These are phyloP conservation scores for Pichia phayaonensis DNA, from an alignment of 805 yeast species.

Conservation along the genomic window DNA sequence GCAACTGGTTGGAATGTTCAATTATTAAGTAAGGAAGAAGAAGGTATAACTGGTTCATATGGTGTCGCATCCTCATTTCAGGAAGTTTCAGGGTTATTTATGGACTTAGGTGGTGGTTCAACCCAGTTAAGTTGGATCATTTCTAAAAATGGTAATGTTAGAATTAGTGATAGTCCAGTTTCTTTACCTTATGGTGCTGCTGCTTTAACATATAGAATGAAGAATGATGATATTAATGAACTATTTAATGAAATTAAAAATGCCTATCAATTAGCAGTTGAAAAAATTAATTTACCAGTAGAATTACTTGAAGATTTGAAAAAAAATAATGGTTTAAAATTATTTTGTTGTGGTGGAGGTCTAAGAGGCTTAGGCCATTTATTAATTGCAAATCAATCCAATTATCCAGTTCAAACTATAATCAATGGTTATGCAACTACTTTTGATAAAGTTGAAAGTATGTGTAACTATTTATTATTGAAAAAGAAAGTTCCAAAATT, in stretches of 20 bases:
- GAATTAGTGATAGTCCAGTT: conserved; percentile 49
- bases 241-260: conserved; percentile 46
- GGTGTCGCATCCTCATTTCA: conserved; percentile 72
- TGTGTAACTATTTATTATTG: conserved; percentile 44
- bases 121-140: conserved; percentile 65
- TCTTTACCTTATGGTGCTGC: conserved; percentile 72
- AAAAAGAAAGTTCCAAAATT: conserved; percentile 40
- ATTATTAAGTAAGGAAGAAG: conserved; percentile 52
- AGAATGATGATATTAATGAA: conserved; percentile 40
- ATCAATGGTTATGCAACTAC: conserved; percentile 63
- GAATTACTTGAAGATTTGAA: conserved; percentile 43
- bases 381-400: conserved; percentile 39
- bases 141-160: conserved; percentile 46
- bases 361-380: conserved; percentile 63
- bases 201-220: conserved; percentile 49
- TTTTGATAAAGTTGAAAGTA: conserved; percentile 40
- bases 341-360: conserved; percentile 71
- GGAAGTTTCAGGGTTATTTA: conserved; percentile 55
- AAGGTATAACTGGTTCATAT: conserved; percentile 59
- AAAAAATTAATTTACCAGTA: conserved; percentile 44
- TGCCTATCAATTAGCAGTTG: conserved; percentile 43
- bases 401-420: conserved; percentile 62
- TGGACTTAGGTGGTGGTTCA: conserved; percentile 71
- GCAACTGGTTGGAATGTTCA: conserved; percentile 63
- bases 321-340: conserved; percentile 50